These are phyloP conservation scores for Aspergillus felis DNA, from an alignment of 2,329 filamentous ascomycete genomes.

Conservation along the genomic window DNA sequence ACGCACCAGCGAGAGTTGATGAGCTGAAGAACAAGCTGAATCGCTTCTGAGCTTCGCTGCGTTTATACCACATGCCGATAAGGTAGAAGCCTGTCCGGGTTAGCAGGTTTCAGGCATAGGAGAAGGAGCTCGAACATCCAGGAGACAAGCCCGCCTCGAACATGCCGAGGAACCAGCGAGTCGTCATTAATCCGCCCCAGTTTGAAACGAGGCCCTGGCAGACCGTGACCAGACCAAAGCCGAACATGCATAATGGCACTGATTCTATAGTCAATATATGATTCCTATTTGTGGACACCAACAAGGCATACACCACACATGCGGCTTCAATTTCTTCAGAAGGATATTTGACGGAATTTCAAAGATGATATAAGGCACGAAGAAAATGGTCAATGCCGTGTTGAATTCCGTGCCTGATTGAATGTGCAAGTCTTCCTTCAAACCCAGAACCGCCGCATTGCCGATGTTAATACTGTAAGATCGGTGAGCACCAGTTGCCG, in stretches of 20 bases:
- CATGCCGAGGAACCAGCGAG: constrained; percentile 74
- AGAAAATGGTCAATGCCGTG: constrained; percentile 71
- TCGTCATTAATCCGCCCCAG: constrained; percentile 71
- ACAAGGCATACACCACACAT: constrained; percentile 55
- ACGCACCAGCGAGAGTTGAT: constrained; percentile 55
- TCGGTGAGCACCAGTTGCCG: no score
- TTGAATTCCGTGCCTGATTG: constrained; percentile 56
- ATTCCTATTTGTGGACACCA: neutral
- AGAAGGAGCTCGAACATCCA: constrained; percentile 50
- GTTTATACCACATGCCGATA: constrained; percentile 77
- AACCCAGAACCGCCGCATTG: constrained; percentile 64
- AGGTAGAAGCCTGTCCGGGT: constrained; percentile 49
- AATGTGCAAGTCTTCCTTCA: constrained; percentile 60
- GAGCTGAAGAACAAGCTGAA: constrained; percentile 85
- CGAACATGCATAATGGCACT: constrained; percentile 75
- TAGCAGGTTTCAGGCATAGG: neutral
- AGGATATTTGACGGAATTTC: constrained; percentile 66
- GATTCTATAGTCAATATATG: neutral
- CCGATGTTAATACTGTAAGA: constrained; percentile 51
- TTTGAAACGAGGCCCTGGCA: constrained; percentile 73
- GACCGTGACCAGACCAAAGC: constrained; percentile 71
- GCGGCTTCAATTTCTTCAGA: constrained; percentile 62
- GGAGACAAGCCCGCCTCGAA: constrained; percentile 69
- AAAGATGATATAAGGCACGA: constrained; percentile 65
- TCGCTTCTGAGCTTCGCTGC: constrained; percentile 78